Evolutionary conservation across 192 early-diverging fungal genomes (phyloP).

Genomic region (Paraglomus brasilianum): DNA sequence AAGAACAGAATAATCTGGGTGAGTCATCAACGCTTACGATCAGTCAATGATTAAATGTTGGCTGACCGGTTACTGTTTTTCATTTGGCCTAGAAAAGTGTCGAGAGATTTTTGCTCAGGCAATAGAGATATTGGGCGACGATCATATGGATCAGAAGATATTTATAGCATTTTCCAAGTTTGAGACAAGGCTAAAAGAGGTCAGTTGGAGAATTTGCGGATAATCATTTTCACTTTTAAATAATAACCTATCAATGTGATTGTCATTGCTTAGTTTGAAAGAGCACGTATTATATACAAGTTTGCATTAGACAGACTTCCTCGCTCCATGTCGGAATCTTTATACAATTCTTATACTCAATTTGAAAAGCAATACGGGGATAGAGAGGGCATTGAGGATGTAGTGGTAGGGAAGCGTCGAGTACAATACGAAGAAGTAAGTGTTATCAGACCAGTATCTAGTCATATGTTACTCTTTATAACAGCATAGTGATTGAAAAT

Average conservation of each 20-base stretch:
- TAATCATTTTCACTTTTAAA: not conserved
- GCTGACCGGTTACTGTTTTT: constrained; percentile 7
- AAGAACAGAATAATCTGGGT: constrained; percentile 72
- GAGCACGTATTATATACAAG: constrained; percentile 94
- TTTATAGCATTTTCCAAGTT: constrained; percentile 97
- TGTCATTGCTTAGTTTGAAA: constrained; percentile 55
- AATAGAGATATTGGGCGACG: constrained; percentile 84
- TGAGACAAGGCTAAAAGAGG: constrained; percentile 86
- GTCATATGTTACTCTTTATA: not conserved
- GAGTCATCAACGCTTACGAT: constrained; percentile 6
- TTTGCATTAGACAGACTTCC: constrained; percentile 89
- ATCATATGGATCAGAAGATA: constrained; percentile 89
- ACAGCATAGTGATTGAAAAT: constrained; percentile 5
- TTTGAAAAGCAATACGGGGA: constrained; percentile 98
- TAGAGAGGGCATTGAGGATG: constrained; percentile 84
- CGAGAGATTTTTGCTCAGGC: constrained; percentile 89
- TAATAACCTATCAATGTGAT: not conserved
- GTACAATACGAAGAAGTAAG: constrained; percentile 82
- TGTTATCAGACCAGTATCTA: constrained; percentile 17
- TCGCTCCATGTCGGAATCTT: constrained; percentile 73
- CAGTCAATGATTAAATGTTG: not conserved
- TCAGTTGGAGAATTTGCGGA: constrained; percentile 19
- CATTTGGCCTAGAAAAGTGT: constrained; percentile 54
- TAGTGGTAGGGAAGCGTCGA: constrained; percentile 84
- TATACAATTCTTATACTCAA: constrained; percentile 92